phyloP scores from a whole-genome alignment of 2,329 filamentous ascomycete species.

The Didymella pomorum region DNA sequence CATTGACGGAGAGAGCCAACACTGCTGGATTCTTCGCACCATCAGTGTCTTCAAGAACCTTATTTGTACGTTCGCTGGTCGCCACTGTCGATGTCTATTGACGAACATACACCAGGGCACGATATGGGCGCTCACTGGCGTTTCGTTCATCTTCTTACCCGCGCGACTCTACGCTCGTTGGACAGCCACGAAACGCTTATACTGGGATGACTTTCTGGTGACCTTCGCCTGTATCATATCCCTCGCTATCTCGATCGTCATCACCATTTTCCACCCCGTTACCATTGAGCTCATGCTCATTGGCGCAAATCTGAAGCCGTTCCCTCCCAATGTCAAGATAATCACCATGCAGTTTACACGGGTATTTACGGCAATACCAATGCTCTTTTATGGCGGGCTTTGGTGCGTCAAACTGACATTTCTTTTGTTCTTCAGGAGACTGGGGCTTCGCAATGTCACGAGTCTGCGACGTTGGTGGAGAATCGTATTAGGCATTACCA shows the following conservation, averaged over 20 bases:
- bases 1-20: background rate
- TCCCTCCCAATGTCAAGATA: constrained; percentile 12
- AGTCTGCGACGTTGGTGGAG: constrained; percentile 16
- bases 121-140: background rate
- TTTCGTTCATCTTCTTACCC: background rate
- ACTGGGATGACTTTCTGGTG: background rate
- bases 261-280: constrained; percentile 5
- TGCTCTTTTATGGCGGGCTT: constrained; percentile 24
- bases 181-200: background rate
- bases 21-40: background rate
- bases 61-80: background rate
- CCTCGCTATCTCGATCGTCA: background rate
- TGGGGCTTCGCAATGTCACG: constrained; percentile 7
- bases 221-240: background rate
- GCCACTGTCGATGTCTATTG: background rate
- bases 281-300: constrained; percentile 19
- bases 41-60: background rate
- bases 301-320: background rate
- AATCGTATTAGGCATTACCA: constrained; percentile 6
- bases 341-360: constrained; percentile 21
- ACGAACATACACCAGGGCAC: background rate
- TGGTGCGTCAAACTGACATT: constrained; percentile 28
- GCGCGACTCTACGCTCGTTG: background rate
- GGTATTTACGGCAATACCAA: constrained; percentile 12
- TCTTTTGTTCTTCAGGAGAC: constrained; percentile 25